Base-by-base conservation (phyloP, 352 stramenopile species). In the Pythium sukuiense region DNA sequence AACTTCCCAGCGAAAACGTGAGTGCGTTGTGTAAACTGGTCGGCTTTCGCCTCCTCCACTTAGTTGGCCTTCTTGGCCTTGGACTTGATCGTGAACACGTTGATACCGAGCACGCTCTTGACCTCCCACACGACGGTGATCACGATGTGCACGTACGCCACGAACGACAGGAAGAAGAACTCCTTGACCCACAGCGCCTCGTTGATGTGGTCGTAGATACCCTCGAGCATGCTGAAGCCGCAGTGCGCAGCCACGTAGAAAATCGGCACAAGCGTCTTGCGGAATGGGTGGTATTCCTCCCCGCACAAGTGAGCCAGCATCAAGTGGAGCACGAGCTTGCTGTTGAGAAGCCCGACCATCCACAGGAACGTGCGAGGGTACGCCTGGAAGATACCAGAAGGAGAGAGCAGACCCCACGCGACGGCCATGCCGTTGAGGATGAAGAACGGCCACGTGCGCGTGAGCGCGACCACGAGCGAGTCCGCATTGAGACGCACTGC, bases 241-340 rank as follows among this genome's bases (percentile, higher is more conserved):
- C 80, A 90, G 66, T 96, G 87, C 27, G 77, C 87, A 16, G 87
- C 87, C 24, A 96, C 86, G 72, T 93, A 96, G 63, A 96, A 93
- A 59, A 96, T 89, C n/a, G 87, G 87, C 58, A 94, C 87, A 16
- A 96, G 85, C 59, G 87, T 96, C 74, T 96, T 96, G 58, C 87
- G 87, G 74, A 94, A 96, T 59, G 87, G 87, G 58, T 94, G 87
- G 63, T 94, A 96, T 69, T 96, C 87, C 64, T 96, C 87, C 7
- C 85, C 86, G 20, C 85, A 94, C 67, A 96, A 65, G 56, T 96
- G 87, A 55, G 87, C 87, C 27, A 96, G 67, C 87, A 96, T 96
- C 61, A 96, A 76, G 64, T 96, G 87, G n/a, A 96, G 71, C 77
- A 96, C 85, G 30, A 96, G 73, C 69, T 96, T 96, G 80, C 83